These are phyloP conservation scores for Penicillium odoratum DNA, from an alignment of 495 filamentous ascomycete genomes.

Conservation along the genomic window DNA sequence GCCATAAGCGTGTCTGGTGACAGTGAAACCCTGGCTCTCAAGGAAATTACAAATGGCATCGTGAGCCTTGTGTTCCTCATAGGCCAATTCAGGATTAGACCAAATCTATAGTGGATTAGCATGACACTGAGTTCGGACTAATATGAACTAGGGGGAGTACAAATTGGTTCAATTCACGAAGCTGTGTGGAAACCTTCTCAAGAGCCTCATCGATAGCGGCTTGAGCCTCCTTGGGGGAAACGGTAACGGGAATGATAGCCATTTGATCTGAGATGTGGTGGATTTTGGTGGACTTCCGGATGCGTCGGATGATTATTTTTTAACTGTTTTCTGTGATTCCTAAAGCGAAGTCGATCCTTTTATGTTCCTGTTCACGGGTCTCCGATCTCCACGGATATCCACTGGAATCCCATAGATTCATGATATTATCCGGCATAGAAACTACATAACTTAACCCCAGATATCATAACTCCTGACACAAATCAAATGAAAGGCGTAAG, in stretches of 20 bases:
- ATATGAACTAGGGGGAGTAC: not conserved
- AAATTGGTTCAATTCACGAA: constrained; percentile 1
- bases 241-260: not conserved
- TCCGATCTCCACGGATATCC: not conserved
- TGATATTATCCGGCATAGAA: too few relatives aligned
- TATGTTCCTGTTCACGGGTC: not conserved
- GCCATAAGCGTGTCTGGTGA: constrained; percentile 53
- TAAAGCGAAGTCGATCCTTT: not conserved
- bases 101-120: constrained; percentile 45
- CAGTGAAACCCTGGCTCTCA: constrained; percentile 50
- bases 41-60: constrained; percentile 58
- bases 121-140: not conserved
- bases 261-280: not conserved
- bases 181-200: not conserved
- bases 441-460: too few relatives aligned
- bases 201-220: not conserved
- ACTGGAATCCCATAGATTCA: too few relatives aligned
- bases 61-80: constrained; percentile 58
- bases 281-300: not conserved
- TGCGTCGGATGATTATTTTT: not conserved
- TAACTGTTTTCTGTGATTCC: not conserved
- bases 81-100: constrained; percentile 60
- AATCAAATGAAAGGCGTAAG: too few relatives aligned
- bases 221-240: not conserved
- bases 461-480: too few relatives aligned